These are phyloP conservation scores for Angophora floribunda DNA, from an alignment of 345 rosid genomes.

Conservation along the genomic window DNA sequence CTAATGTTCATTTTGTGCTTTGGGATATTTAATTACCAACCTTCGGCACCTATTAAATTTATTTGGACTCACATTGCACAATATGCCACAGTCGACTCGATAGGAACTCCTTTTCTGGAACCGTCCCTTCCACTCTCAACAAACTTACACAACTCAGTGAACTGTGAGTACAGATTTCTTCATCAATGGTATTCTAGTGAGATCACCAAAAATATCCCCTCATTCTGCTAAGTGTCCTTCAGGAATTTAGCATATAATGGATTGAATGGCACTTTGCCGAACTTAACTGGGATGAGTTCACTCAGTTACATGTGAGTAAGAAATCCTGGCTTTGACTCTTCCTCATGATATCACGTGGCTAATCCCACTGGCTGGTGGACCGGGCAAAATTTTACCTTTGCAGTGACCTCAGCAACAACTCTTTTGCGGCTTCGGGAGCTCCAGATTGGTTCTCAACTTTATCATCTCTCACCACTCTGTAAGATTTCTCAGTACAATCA, in stretches of 20 bases:
- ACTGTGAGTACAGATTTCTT: conserved; percentile 35
- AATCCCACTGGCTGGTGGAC: neutral
- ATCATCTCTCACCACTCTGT: conserved; percentile 81
- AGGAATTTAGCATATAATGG: conserved; percentile 86
- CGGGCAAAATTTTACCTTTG: neutral
- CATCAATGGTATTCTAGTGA: neutral
- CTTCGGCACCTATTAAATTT: neutral
- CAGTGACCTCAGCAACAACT: conserved; percentile 94
- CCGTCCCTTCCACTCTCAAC: conserved; percentile 58
- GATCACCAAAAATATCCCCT: neutral
- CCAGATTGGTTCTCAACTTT: conserved; percentile 87
- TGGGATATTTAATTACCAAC: neutral
- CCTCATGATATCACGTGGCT: neutral
- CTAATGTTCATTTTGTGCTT: neutral
- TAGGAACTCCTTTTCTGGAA: conserved; percentile 62
- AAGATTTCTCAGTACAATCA: conserved; percentile 3
- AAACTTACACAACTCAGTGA: conserved; percentile 64
- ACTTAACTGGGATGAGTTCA: conserved; percentile 53
- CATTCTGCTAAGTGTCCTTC: neutral
- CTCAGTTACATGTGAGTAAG: conserved; percentile 68
- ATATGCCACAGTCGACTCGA: conserved; percentile 68
- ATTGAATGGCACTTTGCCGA: conserved; percentile 68
- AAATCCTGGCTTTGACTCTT: neutral
- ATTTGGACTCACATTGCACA: neutral
- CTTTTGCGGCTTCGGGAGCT: conserved; percentile 60